Base-by-base conservation (phyloP, 2,329 filamentous ascomycete species). In the Penicillium crustosum region DNA sequence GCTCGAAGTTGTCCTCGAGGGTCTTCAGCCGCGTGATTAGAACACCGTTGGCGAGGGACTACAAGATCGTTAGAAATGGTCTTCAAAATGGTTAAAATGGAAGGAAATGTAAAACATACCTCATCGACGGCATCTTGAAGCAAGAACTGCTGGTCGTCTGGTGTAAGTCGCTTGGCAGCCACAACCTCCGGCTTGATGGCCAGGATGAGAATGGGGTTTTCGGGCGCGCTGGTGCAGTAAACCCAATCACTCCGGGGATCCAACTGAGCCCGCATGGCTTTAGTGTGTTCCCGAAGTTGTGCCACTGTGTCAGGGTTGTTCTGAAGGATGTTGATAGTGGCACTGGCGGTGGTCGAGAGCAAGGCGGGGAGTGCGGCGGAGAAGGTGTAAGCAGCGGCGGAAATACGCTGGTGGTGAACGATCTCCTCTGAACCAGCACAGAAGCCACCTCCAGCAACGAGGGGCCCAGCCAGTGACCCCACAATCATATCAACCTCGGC, bases 401-500 rank as follows among this genome's bases (percentile, higher is more conserved):
- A 91, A 69, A 99, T 93, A 65, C 94, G 92, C 78, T 99, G 94
- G 72, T 99, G 94, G 74, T 95, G 91, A 19, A 97, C 90, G 19
- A 97, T 93, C 71, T 97, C 94, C 63, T 88, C 88, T 39, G 89
- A 88, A 19, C 93, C 93, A 17, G 93, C 93, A 73, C 94, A 99
- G 81, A 99, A 99, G 17, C 94, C 94, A 66, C 95, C 94, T 55
- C 93, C 93, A 10, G 91, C 92, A 70, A 93, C 94, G 38, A 99
- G 82, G 17, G 93, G 89, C 2, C 94, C 93, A 13, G 93, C 88
- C 45, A 99, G 85, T 36, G 91, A 96, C 43, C 95, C 94, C 52
- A 97, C 85, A 65, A 99, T 93, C 92, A 99, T 97, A 78, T 99
- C 94, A 49, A 99, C 88, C 71, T 96, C 90, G 10, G 89, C 86